Conservation (phyloP, 805 yeast genomes). For the Starmera caribaea region DNA sequence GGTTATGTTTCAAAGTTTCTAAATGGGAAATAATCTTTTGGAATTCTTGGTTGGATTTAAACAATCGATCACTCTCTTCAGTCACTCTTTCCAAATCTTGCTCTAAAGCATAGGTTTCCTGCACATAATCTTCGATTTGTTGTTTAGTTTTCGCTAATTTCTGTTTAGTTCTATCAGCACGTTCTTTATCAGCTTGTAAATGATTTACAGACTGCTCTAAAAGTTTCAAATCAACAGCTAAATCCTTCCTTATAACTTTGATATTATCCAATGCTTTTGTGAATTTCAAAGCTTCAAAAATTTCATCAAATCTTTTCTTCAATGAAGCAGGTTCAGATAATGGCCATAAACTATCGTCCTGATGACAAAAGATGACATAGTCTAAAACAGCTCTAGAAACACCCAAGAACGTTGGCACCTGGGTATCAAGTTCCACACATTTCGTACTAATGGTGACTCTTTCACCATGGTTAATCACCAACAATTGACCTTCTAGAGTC, state of each 20-base stretch:
- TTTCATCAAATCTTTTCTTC: slow-evolving; percentile 92
- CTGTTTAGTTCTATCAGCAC: slow-evolving; percentile 51
- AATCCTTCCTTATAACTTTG: slow-evolving; percentile 67
- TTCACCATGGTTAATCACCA: slow-evolving; percentile 55
- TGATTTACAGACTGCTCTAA: slow-evolving; percentile 75
- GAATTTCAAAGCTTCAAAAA: slow-evolving; percentile 89
- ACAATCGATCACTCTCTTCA: slow-evolving; percentile 51
- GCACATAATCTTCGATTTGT: slow-evolving; percentile 34
- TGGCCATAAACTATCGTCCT: slow-evolving; percentile 97
- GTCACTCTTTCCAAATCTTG: slow-evolving; percentile 41
- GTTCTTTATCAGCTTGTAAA: slow-evolving; percentile 58
- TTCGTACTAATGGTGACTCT: slow-evolving; percentile 71
- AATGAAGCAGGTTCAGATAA: slow-evolving; percentile 80
- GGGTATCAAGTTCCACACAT: slow-evolving; percentile 72
- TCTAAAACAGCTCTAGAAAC: slow-evolving; percentile 83
- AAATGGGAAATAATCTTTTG: slow-evolving; percentile 59
- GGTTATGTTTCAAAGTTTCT: slow-evolving; percentile 44
- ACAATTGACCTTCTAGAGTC: slow-evolving; percentile 83
- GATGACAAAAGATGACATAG: slow-evolving; percentile 94
- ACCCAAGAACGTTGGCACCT: slow-evolving; percentile 77
- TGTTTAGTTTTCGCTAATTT: slow-evolving; percentile 34
- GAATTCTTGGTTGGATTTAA: slow-evolving; percentile 72
- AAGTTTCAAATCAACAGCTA: slow-evolving; percentile 64
- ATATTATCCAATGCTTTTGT: slow-evolving; percentile 82
- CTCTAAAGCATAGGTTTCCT: slow-evolving; percentile 40